Evolutionary conservation across 257 asterid genomes (phyloP).

Genomic region (Dorcoceras hygrometricum): DNA sequence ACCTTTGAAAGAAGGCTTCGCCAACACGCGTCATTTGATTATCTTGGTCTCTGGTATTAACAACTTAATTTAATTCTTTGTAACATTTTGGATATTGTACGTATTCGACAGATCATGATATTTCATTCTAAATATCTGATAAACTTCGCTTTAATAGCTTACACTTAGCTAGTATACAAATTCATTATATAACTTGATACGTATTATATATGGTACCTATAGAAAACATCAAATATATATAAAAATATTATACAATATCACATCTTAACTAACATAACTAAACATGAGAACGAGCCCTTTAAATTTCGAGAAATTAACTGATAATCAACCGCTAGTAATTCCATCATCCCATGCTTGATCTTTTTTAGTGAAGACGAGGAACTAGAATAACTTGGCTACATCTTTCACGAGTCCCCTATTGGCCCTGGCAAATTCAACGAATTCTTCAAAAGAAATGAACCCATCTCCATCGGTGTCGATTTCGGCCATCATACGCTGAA

Average conservation of each 20-base stretch:
- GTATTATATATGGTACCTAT: no score
- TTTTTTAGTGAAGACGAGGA: background rate
- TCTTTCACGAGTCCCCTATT: constrained; percentile 39
- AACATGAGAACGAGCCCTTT: background rate
- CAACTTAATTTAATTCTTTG: no score
- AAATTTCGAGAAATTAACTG: background rate
- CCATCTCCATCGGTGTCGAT: constrained; percentile 47
- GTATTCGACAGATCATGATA: no score
- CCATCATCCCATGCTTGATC: background rate
- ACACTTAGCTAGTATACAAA: no score
- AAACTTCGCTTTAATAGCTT: no score
- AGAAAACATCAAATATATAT: background rate
- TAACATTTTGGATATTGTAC: no score
- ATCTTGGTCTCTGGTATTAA: no score
- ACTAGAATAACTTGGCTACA: constrained; percentile 47
- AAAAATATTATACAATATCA: background rate
- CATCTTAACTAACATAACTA: constrained; percentile 6
- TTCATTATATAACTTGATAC: no score
- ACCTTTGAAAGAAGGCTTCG: no score
- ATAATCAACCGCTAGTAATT: no score
- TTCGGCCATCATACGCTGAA: constrained; percentile 42
- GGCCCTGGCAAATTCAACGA: constrained; percentile 30
- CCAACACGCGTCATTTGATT: no score
- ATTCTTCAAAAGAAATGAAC: constrained; percentile 40
- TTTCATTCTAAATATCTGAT: no score